A percentile compares a stretch with the other conserved stretches of the same genome.
These are phyloP conservation scores for Hymenoscyphus occultus DNA, from an alignment of 2,329 filamentous ascomycete species.

Conservation along the genomic window DNA sequence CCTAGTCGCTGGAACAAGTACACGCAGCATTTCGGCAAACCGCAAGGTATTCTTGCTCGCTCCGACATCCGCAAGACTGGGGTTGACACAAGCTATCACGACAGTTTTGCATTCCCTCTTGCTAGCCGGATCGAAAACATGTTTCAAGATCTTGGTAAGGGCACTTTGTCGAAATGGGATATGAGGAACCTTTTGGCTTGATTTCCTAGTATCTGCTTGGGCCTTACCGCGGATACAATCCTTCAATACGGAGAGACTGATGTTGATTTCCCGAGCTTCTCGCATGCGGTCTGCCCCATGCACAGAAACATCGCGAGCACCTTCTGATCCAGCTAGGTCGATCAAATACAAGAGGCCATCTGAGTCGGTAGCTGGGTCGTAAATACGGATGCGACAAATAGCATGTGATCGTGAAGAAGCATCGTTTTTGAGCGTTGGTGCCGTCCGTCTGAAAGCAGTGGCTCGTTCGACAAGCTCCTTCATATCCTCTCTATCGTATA, in stretches of 20 bases:
- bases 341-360: slow-evolving; percentile 47
- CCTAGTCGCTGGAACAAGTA: slow-evolving; percentile 35
- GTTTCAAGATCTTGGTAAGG: slow-evolving; percentile 80
- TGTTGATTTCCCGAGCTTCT: slow-evolving; percentile 97
- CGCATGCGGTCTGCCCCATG: slow-evolving; percentile 83
- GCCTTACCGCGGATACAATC: slow-evolving; percentile 54
- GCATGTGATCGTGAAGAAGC: slow-evolving; percentile 48
- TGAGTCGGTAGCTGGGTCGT: slow-evolving; percentile 30
- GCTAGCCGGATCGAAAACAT: slow-evolving; percentile 69
- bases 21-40: slow-evolving; percentile 69
- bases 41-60: slow-evolving; percentile 78
- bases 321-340: slow-evolving; percentile 51
- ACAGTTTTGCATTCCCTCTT: slow-evolving; percentile 86
- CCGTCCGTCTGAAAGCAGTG: slow-evolving; percentile 42
- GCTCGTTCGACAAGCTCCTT: slow-evolving; percentile 85
- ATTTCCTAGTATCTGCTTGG: slow-evolving; percentile 45
- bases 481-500: slow-evolving; percentile 49
- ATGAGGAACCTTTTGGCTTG: slow-evolving; percentile 57
- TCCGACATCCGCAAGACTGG: slow-evolving; percentile 90
- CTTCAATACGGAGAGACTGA: slow-evolving; percentile 75
- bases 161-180: slow-evolving; percentile 89
- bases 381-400: slow-evolving; percentile 47
- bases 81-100: slow-evolving; percentile 95
- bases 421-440: slow-evolving; percentile 46
- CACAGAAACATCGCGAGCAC: slow-evolving; percentile 80